Conservation (phyloP, 192 early-diverging fungal genomes). For the Radiomyces spectabilis region DNA sequence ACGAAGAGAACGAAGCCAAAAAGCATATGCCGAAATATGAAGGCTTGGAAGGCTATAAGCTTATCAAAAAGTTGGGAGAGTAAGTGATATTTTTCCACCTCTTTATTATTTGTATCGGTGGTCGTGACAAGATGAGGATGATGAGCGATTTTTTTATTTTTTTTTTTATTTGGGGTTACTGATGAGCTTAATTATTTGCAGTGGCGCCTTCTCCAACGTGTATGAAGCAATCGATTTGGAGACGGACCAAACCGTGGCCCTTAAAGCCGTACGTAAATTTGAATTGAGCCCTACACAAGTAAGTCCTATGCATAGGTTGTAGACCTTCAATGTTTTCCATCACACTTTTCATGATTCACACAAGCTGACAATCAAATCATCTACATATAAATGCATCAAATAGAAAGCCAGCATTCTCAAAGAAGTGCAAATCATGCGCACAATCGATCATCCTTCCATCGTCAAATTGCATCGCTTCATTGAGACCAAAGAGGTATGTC, state of each 20-base stretch:
- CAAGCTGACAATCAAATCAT: no score
- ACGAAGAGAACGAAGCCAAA: conserved; percentile 13
- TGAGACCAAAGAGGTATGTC: conserved; percentile 56
- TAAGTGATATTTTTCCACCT: conserved; percentile 25
- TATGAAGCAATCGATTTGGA: conserved; percentile 57
- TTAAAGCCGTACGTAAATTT: conserved; percentile 72
- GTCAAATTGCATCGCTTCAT: conserved; percentile 63
- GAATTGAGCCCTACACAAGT: conserved; percentile 67
- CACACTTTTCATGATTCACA: no score
- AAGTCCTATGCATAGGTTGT: background rate
- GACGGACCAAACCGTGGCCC: conserved; percentile 60
- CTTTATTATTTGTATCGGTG: background rate
- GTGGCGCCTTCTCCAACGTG: conserved; percentile 77
- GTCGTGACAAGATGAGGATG: no score
- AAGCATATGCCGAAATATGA: conserved; percentile 40
- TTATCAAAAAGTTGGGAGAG: conserved; percentile 63
- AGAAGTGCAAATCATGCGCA: conserved; percentile 76
- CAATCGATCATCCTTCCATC: conserved; percentile 66
- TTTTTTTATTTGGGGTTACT: conserved; percentile 6
- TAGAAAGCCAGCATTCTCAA: conserved; percentile 74
- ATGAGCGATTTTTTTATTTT: background rate
- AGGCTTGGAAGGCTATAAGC: conserved; percentile 44
- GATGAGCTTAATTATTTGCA: no score
- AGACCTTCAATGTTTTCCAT: no score
- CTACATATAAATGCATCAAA: no score